A percentile compares a stretch with the other conserved stretches of the same genome.
These are phyloP conservation scores for Trichomonascaceae sp. DNA, from an alignment of 1,139 yeast genomes.

Conservation along the genomic window DNA sequence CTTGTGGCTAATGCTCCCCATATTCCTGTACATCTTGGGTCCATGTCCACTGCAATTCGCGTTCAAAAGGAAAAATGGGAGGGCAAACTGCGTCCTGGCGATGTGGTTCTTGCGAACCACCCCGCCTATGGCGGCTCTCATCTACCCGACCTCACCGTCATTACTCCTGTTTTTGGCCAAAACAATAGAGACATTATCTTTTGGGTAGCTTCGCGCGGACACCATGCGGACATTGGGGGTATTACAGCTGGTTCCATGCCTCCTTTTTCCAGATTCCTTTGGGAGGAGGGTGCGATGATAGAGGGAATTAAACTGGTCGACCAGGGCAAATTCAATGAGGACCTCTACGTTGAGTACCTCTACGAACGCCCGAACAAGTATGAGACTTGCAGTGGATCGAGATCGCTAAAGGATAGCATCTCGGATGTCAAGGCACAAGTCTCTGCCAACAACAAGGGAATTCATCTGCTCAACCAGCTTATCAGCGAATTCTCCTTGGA, in stretches of 20 bases:
- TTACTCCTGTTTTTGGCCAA: slow-evolving; percentile 64
- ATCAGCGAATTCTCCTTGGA: slow-evolving; percentile 38
- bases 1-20: slow-evolving; percentile 81
- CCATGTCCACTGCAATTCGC: slow-evolving; percentile 75
- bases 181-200: slow-evolving; percentile 31
- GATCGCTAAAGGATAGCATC: slow-evolving; percentile 46
- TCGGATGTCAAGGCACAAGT: slow-evolving; percentile 54
- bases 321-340: slow-evolving; percentile 43
- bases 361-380: slow-evolving; percentile 38
- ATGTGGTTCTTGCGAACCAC: slow-evolving; percentile 65
- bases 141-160: slow-evolving; percentile 68
- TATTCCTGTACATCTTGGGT: slow-evolving; percentile 77
- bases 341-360: slow-evolving; percentile 34
- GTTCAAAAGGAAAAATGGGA: slow-evolving; percentile 55
- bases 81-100: slow-evolving; percentile 49
- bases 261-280: slow-evolving; percentile 44
- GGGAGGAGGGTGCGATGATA: slow-evolving; percentile 54
- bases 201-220: slow-evolving; percentile 55
- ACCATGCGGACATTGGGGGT: slow-evolving; percentile 60
- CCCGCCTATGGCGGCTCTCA: slow-evolving; percentile 77
- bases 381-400: slow-evolving; percentile 50
- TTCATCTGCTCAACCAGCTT: slow-evolving; percentile 34
- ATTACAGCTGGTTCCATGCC: slow-evolving; percentile 56
- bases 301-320: slow-evolving; percentile 42
- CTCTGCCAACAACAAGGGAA: slow-evolving; percentile 56